Evolutionary conservation across 73 alveolate species (phyloP).

Genomic region (Tetrahymena malaccensis): DNA sequence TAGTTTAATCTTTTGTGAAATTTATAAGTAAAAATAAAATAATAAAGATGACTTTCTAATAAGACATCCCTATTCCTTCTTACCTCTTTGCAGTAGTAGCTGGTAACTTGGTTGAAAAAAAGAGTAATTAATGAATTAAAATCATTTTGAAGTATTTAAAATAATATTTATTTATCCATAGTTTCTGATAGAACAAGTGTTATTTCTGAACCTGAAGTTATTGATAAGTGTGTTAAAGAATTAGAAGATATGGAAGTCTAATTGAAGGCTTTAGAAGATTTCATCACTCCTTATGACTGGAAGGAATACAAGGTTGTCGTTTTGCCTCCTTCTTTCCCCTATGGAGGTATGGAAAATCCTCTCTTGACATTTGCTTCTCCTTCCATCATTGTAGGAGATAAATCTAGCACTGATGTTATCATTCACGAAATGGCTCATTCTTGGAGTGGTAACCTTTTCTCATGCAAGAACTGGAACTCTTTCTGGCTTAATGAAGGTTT

Average conservation of each 20-base stretch:
- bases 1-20: too few species aligned
- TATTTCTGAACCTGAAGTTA: conserved; percentile 78
- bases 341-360: conserved; percentile 99
- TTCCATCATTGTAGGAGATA: conserved; percentile 93
- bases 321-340: conserved; percentile 95
- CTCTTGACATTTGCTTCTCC: conserved; percentile 93
- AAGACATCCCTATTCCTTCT: conserved; percentile 79
- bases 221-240: conserved; percentile 57
- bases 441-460: conserved; percentile 96
- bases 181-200: conserved; percentile 67
- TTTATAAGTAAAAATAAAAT: too few species aligned
- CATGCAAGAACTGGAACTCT: conserved; percentile 89
- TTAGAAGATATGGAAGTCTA: conserved; percentile 74
- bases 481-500: conserved; percentile 42
- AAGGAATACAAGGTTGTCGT: conserved; percentile 80
- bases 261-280: conserved; percentile 72
- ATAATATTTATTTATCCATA: background rate
- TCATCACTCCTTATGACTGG: conserved; percentile 92
- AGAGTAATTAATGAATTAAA: background rate
- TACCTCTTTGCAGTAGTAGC: conserved; percentile 84
- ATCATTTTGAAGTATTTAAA: too few species aligned
- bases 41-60: conserved; percentile 41
- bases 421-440: conserved; percentile 97
- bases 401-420: conserved; percentile 73
- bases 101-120: conserved; percentile 60